Percentiles rank a stretch among this genome's conserved stretches.
phyloP scores from a whole-genome alignment of 495 filamentous ascomycete genomes.

The Tuber umbilicatum region DNA sequence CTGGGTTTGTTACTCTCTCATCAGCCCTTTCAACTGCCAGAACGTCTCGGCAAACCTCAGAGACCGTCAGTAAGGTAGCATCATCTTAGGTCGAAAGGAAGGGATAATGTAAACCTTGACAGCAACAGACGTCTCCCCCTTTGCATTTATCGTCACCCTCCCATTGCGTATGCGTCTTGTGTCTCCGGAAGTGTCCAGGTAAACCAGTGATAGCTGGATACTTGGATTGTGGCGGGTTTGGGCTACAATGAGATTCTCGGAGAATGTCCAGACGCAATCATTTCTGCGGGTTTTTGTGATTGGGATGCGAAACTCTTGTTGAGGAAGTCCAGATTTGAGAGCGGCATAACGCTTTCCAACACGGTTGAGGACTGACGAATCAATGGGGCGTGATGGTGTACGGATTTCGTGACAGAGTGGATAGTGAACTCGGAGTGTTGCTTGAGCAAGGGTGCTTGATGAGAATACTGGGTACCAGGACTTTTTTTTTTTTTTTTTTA shows the following conservation, averaged over 20 bases:
- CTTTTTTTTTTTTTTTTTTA: constrained; percentile 4
- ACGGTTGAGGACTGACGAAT: constrained; percentile 10
- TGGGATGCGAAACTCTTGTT: constrained; percentile 26
- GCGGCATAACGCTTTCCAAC: constrained; percentile 25
- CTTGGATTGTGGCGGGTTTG: constrained; percentile 15
- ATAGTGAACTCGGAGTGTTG: constrained; percentile 24
- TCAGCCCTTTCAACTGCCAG: constrained; percentile 21
- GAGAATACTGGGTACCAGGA: constrained; percentile 20
- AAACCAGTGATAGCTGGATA: constrained; percentile 16
- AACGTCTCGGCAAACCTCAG: constrained; percentile 9
- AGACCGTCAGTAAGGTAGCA: background rate
- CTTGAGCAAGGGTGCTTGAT: constrained; percentile 14
- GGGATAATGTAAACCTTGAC: constrained; percentile 5
- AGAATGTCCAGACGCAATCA: constrained; percentile 27
- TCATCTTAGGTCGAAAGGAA: background rate
- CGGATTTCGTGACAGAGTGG: constrained; percentile 26
- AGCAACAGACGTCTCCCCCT: constrained; percentile 6
- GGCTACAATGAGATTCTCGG: constrained; percentile 28
- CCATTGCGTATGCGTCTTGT: constrained; percentile 14
- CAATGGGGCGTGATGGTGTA: constrained; percentile 1
- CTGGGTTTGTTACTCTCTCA: constrained; percentile 1
- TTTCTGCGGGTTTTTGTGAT: constrained; percentile 26
- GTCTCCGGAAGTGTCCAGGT: constrained; percentile 17
- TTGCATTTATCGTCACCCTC: background rate
- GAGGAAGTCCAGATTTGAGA: constrained; percentile 16